Evolutionary conservation across 2,329 filamentous ascomycete species (phyloP).

Genomic region (Macroventuria anomochaeta): DNA sequence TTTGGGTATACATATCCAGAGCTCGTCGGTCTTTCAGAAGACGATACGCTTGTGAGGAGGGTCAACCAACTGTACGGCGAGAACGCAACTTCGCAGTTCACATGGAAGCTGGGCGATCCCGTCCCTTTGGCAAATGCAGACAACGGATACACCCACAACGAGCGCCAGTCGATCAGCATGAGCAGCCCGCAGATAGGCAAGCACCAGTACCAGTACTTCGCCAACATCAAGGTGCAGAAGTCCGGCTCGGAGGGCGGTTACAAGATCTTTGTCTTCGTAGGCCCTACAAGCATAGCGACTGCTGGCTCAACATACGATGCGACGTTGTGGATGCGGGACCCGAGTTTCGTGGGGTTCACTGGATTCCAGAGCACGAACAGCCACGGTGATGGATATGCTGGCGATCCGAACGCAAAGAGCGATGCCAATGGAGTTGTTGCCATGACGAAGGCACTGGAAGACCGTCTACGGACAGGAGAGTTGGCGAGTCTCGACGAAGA

Average conservation of each 20-base stretch:
- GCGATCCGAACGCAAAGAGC: neutral
- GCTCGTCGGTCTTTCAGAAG: constrained; percentile 48
- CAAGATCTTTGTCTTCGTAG: constrained; percentile 72
- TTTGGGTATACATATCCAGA: constrained; percentile 82
- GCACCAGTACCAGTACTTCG: constrained; percentile 64
- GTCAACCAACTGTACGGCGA: constrained; percentile 69
- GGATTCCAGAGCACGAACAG: constrained; percentile 50
- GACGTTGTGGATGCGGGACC: constrained; percentile 60
- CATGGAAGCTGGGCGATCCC: constrained; percentile 14
- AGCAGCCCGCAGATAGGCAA: constrained; percentile 9
- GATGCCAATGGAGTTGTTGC: constrained; percentile 52
- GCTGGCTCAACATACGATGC: constrained; percentile 58
- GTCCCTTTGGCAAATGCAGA: neutral
- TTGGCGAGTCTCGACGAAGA: constrained; percentile 37
- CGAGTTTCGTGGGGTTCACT: constrained; percentile 67
- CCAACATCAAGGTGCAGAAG: constrained; percentile 68
- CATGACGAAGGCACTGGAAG: constrained; percentile 52
- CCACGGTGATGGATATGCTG: constrained; percentile 9
- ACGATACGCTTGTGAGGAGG: constrained; percentile 52
- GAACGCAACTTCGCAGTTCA: constrained; percentile 33
- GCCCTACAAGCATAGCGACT: constrained; percentile 50
- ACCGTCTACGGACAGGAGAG: constrained; percentile 41
- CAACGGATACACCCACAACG: neutral
- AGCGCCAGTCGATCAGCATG: constrained; percentile 15
- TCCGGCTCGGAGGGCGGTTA: constrained; percentile 68